Evolutionary conservation across 2,329 filamentous ascomycete species (phyloP).

Genomic region (Paraphaeosphaeria sporulosa): DNA sequence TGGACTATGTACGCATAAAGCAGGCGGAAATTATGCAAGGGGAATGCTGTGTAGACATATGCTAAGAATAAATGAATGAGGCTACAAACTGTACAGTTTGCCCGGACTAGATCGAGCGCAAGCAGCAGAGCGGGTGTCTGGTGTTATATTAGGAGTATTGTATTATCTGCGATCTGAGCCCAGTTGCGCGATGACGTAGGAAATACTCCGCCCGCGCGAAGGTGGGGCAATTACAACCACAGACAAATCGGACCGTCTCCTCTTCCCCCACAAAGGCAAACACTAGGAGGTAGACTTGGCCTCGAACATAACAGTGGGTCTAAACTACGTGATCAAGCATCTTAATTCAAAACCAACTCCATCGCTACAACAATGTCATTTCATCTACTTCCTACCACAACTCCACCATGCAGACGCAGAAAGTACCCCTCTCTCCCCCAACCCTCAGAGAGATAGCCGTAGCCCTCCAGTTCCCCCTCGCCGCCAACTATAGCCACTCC

Average conservation of each 20-base stretch:
- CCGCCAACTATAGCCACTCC: slow-evolving; percentile 18
- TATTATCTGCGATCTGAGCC: no score
- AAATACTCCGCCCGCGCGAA: background rate
- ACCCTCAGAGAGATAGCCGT: slow-evolving; percentile 15
- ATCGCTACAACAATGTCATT: background rate
- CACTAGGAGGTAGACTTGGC: background rate
- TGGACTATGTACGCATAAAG: no score
- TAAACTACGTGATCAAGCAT: background rate
- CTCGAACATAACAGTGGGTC: background rate
- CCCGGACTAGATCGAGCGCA: no score
- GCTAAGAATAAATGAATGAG: no score
- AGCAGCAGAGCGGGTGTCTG: no score
- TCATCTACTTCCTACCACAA: background rate
- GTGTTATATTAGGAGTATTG: no score
- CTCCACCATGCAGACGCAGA: slow-evolving; percentile 10
- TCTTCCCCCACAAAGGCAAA: background rate
- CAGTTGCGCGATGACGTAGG: background rate
- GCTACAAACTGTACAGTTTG: no score
- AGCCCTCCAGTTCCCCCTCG: slow-evolving; percentile 10
- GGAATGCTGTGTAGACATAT: no score
- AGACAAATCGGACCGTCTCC: background rate
- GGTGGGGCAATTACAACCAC: background rate
- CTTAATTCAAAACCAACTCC: background rate
- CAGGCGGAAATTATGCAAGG: no score
- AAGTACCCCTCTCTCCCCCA: slow-evolving; percentile 9